Percentiles rank a stretch among this genome's conserved stretches.
Conservation (phyloP, 768 basidiomycete species). For the Tremella yokohamensis region DNA sequence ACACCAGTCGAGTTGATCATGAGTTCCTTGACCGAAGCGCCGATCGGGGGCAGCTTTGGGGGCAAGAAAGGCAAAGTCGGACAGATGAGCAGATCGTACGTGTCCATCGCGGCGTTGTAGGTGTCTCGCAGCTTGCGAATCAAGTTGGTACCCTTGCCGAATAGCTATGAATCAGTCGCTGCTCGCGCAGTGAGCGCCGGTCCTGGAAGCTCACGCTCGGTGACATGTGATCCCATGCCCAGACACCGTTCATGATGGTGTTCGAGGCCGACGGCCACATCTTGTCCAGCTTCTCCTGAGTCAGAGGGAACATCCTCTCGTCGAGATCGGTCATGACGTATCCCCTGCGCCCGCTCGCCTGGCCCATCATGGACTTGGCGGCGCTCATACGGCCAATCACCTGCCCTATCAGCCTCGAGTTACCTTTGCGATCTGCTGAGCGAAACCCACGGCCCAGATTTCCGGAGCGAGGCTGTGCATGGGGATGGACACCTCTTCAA, state of each 20-base stretch:
- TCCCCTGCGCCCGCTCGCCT: slow-evolving; percentile 42
- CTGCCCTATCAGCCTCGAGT: slow-evolving; percentile 11
- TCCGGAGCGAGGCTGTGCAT: slow-evolving; percentile 44
- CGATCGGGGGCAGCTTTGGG: slow-evolving; percentile 12
- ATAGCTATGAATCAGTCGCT: slow-evolving; percentile 11
- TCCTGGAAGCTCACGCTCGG: slow-evolving; percentile 33
- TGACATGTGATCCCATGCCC: slow-evolving; percentile 23
- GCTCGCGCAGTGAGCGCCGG: too few species aligned
- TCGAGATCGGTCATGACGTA: slow-evolving; percentile 51
- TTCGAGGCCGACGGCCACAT: slow-evolving; percentile 16
- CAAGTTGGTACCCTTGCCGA: slow-evolving; percentile 54
- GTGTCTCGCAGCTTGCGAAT: slow-evolving; percentile 52
- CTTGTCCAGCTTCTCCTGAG: slow-evolving; percentile 53
- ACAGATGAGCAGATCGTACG: slow-evolving; percentile 52
- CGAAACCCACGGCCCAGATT: slow-evolving; percentile 29
- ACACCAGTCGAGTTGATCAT: slow-evolving; percentile 33
- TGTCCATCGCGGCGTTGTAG: slow-evolving; percentile 48
- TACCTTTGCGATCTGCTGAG: neutral
- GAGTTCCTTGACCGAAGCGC: slow-evolving; percentile 44
- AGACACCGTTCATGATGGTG: slow-evolving; percentile 29
- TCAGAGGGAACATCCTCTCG: slow-evolving; percentile 48
- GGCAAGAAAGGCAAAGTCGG: slow-evolving; percentile 47
- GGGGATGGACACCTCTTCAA: slow-evolving; percentile 54
- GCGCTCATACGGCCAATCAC: slow-evolving; percentile 29
- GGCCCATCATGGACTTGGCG: slow-evolving; percentile 23